These are phyloP conservation scores for Neurospora intermedia DNA, from an alignment of 495 filamentous ascomycete species.

Conservation along the genomic window DNA sequence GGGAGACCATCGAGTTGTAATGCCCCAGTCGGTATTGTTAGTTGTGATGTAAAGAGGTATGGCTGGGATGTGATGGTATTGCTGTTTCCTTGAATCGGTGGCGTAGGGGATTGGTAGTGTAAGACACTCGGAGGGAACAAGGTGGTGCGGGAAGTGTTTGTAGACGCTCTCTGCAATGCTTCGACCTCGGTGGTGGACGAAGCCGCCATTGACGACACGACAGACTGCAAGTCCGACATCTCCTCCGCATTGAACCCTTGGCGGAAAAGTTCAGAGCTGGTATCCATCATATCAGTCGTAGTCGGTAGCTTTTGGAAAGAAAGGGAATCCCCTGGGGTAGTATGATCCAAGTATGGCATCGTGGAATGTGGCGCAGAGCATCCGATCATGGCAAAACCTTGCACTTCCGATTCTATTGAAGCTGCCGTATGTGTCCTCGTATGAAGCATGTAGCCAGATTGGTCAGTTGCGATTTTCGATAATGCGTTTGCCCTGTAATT, in stretches of 20 bases:
- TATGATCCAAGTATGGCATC: slow-evolving; percentile 7
- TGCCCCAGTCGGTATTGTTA: slow-evolving; percentile 2
- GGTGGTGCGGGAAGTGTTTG: slow-evolving; percentile 22
- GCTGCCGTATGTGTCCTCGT: slow-evolving; percentile 12
- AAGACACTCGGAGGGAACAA: slow-evolving; percentile 10
- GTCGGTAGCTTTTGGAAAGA: slow-evolving; percentile 8
- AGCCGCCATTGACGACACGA: slow-evolving; percentile 13
- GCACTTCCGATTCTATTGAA: slow-evolving; percentile 4
- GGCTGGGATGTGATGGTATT: slow-evolving; percentile 3
- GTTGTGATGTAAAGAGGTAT: slow-evolving; percentile 12
- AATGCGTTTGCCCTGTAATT: slow-evolving; percentile 8
- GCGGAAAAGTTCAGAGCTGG: slow-evolving; percentile 19
- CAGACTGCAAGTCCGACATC: slow-evolving; percentile 13
- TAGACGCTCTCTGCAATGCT: slow-evolving; percentile 10
- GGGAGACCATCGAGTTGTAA: slow-evolving; percentile 1
- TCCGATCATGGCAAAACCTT: slow-evolving; percentile 7
- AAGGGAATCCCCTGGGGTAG: not conserved
- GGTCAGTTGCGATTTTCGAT: not conserved
- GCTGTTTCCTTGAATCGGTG: not conserved
- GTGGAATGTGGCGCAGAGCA: slow-evolving; percentile 1
- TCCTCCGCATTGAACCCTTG: slow-evolving; percentile 6
- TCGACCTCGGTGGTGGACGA: slow-evolving; percentile 12
- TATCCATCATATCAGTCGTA: not conserved
- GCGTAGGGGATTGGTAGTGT: slow-evolving; percentile 3
- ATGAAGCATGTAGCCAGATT: not conserved